Conservation (phyloP, 2,329 filamentous ascomycete species). For the Cytospora piceicola region DNA sequence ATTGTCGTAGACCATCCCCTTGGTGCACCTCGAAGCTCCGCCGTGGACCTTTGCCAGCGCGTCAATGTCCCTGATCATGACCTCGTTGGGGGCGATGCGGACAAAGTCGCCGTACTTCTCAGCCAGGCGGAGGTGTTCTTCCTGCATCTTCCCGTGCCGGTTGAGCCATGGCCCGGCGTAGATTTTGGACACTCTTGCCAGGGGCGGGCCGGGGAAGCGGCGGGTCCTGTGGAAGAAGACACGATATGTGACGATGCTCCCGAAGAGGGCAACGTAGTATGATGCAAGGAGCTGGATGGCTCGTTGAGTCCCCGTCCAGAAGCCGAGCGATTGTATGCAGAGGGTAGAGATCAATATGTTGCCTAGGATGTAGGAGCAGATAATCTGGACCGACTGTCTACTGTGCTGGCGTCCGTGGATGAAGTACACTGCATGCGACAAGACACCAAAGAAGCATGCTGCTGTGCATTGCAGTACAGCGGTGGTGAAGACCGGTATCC, state of each 20-base stretch:
- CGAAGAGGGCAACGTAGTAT: slow-evolving; percentile 1
- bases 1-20: slow-evolving; percentile 32
- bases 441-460: not conserved
- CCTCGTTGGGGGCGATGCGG: slow-evolving; percentile 14
- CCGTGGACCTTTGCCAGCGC: slow-evolving; percentile 34
- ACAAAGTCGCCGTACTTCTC: slow-evolving; percentile 4
- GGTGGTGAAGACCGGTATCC: not conserved
- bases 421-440: not conserved
- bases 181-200: not conserved
- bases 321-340: not conserved
- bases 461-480: not conserved
- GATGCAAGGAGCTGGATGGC: not conserved
- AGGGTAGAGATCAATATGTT: not conserved
- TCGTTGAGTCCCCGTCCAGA: not conserved
- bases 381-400: not conserved
- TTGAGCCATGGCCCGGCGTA: not conserved
- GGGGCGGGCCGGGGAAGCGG: slow-evolving; percentile 2
- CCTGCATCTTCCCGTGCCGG: not conserved
- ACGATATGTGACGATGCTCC: slow-evolving; percentile 6
- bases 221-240: slow-evolving; percentile 9
- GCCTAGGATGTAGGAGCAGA: not conserved
- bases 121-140: not conserved
- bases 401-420: not conserved
- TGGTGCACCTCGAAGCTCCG: slow-evolving; percentile 31
- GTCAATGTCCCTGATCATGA: slow-evolving; percentile 19